phyloP scores from a whole-genome alignment of 306 rosid species.

The Fragaria iinumae region DNA sequence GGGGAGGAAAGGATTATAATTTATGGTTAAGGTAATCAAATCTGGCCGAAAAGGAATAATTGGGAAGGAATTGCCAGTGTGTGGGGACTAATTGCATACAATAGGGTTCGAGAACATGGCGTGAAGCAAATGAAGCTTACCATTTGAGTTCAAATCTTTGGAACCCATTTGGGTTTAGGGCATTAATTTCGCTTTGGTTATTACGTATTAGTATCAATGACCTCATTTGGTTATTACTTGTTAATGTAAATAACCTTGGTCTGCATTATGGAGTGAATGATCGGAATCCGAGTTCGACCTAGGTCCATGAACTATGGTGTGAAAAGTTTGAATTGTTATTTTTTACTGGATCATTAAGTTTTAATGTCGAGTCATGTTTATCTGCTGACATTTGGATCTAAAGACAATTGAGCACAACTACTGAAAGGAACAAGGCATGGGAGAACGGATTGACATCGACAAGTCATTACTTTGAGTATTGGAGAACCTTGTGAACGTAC shows the following conservation, averaged over 20 bases:
- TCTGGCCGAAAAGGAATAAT: not conserved
- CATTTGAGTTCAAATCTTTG: not conserved
- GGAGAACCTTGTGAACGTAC: not conserved
- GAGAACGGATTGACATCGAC: not conserved
- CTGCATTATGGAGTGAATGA: not conserved
- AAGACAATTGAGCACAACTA: too few species aligned
- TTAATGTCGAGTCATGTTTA: not conserved
- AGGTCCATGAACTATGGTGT: not conserved
- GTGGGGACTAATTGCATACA: not conserved
- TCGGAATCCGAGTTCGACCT: not conserved
- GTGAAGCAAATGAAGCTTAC: not conserved
- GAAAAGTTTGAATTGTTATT: not conserved
- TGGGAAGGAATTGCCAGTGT: not conserved
- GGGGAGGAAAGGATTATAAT: not conserved
- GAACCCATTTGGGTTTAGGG: not conserved
- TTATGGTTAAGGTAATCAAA: not conserved
- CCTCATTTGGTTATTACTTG: not conserved
- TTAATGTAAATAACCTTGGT: not conserved
- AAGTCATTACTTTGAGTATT: not conserved
- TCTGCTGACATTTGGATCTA: too few species aligned
- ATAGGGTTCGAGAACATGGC: not conserved
- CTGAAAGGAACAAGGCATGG: not conserved
- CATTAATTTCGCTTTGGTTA: not conserved
- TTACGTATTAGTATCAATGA: not conserved
- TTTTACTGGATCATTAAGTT: too few species aligned